phyloP scores from a whole-genome alignment of 1,139 yeast species.

The Suhomyces choctaworum region DNA sequence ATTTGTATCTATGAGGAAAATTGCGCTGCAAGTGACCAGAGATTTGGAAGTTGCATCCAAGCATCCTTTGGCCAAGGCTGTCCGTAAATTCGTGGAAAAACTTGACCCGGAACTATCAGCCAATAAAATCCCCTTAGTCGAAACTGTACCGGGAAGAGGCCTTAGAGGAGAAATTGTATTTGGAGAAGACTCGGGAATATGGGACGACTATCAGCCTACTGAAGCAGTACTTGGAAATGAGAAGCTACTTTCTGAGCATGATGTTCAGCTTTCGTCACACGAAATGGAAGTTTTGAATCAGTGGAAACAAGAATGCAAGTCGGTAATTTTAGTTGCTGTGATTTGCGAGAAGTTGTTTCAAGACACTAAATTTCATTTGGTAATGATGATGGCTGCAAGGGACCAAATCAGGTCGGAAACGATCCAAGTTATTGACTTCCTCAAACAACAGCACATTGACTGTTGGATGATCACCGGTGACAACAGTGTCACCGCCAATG shows the following conservation, averaged over 20 bases:
- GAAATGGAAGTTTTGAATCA: constrained; percentile 33
- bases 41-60: constrained; percentile 66
- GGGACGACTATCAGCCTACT: constrained; percentile 33
- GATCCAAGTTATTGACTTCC: constrained; percentile 45
- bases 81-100: constrained; percentile 42
- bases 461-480: constrained; percentile 80
- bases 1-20: constrained; percentile 19
- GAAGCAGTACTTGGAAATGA: constrained; percentile 69
- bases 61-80: constrained; percentile 69
- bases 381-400: constrained; percentile 56
- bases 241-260: constrained; percentile 48
- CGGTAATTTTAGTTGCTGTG: constrained; percentile 59
- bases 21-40: constrained; percentile 51
- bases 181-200: constrained; percentile 23
- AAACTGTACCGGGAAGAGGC: constrained; percentile 61
- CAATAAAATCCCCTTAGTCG: constrained; percentile 49
- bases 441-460: constrained; percentile 45
- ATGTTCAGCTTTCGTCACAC: constrained; percentile 25
- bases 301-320: constrained; percentile 68
- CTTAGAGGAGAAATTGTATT: constrained; percentile 43
- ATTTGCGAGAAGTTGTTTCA: constrained; percentile 28
- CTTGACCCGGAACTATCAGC: constrained; percentile 25
- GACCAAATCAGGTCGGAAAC: constrained; percentile 70
- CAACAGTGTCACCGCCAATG: constrained; percentile 62
- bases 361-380: constrained; percentile 37